phyloP scores from a whole-genome alignment of 352 stramenopile species.

The Globisporangium lucens region DNA sequence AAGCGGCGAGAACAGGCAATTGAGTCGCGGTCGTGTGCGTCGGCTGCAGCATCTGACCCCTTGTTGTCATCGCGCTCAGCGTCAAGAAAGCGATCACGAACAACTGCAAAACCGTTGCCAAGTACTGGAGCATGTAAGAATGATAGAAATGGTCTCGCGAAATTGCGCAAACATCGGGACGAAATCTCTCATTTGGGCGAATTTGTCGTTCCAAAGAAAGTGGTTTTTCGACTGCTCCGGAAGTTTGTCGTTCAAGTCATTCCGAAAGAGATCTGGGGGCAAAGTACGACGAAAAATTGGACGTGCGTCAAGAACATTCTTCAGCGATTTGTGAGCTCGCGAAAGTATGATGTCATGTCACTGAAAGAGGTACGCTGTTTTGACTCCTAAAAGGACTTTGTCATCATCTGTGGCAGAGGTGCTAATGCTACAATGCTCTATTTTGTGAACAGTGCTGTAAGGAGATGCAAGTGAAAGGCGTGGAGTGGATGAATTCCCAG shows the following conservation, averaged over 20 bases:
- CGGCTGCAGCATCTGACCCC: slow-evolving; percentile 1
- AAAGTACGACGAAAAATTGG: slow-evolving; percentile 43
- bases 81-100: slow-evolving; percentile 1
- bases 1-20: slow-evolving; percentile 52
- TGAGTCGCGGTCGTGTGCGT: slow-evolving; percentile 38
- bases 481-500: slow-evolving; percentile 36
- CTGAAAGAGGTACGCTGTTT: slow-evolving; percentile 40
- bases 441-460: slow-evolving; percentile 23
- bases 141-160: slow-evolving; percentile 17
- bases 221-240: slow-evolving; percentile 45
- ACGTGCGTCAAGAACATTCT: slow-evolving; percentile 45
- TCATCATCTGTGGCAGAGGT: background rate
- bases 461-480: slow-evolving; percentile 37
- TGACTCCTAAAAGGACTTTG: background rate
- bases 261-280: slow-evolving; percentile 59
- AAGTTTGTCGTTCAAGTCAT: slow-evolving; percentile 50
- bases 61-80: too few relatives aligned
- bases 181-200: slow-evolving; percentile 42
- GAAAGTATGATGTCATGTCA: slow-evolving; percentile 57
- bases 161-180: slow-evolving; percentile 49
- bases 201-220: slow-evolving; percentile 42
- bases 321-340: slow-evolving; percentile 41
- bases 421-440: background rate
- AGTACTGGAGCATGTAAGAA: background rate
- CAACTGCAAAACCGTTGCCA: background rate